phyloP scores from a whole-genome alignment of 1,284 basidiomycete genomes.

The Tilletia caries region DNA sequence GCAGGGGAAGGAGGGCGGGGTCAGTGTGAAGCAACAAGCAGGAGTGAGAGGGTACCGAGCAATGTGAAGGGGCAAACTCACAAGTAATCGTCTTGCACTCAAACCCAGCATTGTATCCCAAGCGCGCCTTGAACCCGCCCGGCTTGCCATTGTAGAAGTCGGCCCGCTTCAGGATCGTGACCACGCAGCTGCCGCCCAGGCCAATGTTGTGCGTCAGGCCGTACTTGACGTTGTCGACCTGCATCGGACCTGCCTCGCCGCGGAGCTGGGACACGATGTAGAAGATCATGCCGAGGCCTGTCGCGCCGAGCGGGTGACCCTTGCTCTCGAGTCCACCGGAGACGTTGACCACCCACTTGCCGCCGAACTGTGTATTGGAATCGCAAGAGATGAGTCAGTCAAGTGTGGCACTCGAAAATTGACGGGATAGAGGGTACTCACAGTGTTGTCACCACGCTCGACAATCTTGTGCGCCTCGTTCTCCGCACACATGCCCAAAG shows the following conservation, averaged over 20 bases:
- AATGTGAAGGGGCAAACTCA: neutral
- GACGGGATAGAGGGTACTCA: conserved; percentile 55
- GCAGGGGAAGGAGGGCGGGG: neutral
- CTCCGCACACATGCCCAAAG: conserved; percentile 68
- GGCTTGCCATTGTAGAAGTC: conserved; percentile 39
- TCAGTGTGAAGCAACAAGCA: neutral
- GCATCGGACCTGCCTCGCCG: conserved; percentile 55
- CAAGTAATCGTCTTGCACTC: conserved; percentile 34
- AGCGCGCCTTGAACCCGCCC: conserved; percentile 34
- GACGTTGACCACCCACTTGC: conserved; percentile 82
- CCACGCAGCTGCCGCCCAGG: conserved; percentile 61
- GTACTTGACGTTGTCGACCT: conserved; percentile 71
- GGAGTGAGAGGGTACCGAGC: neutral
- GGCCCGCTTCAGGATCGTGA: conserved; percentile 35
- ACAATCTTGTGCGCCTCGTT: conserved; percentile 74
- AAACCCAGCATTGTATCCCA: conserved; percentile 45
- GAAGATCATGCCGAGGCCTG: conserved; percentile 81
- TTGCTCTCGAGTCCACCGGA: conserved; percentile 80
- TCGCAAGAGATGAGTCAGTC: neutral
- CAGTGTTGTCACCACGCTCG: conserved; percentile 67
- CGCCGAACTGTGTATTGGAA: conserved; percentile 46
- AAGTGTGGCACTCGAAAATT: neutral
- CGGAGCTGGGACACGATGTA: conserved; percentile 68
- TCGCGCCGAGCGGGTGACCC: conserved; percentile 74
- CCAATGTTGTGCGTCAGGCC: conserved; percentile 80